Conservation (phyloP, 768 basidiomycete species). For the Myochromella boudieri region DNA sequence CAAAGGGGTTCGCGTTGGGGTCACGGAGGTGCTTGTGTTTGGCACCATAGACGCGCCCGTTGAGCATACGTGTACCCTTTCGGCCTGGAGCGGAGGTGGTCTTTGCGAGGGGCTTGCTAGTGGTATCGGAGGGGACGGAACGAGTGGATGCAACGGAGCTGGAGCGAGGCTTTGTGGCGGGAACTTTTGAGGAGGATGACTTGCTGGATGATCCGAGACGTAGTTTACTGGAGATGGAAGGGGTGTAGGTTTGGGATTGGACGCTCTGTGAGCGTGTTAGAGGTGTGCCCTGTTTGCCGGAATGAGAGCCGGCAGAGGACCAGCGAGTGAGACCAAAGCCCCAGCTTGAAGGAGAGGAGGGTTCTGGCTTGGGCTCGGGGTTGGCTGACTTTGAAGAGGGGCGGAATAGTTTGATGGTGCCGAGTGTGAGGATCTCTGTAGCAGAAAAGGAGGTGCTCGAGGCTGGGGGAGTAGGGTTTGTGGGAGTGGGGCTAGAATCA, state of each 20-base stretch:
- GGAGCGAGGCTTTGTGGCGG: not conserved
- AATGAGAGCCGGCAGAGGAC: conserved; percentile 21
- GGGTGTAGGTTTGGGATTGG: conserved; percentile 27
- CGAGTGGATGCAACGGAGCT: not conserved
- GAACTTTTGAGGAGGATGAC: conserved; percentile 6
- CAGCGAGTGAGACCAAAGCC: conserved; percentile 25
- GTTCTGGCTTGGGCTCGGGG: conserved; percentile 12
- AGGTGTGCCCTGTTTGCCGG: conserved; percentile 25
- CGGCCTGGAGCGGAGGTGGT: conserved; percentile 15
- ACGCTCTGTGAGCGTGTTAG: conserved; percentile 34
- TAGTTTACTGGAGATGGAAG: conserved; percentile 19
- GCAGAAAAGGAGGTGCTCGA: conserved; percentile 24
- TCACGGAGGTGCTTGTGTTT: conserved; percentile 22
- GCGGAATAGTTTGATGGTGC: conserved; percentile 39
- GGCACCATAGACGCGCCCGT: conserved; percentile 80
- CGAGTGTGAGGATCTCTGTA: conserved; percentile 36
- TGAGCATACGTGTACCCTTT: conserved; percentile 68
- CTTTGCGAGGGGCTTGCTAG: not conserved
- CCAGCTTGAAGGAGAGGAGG: conserved; percentile 23
- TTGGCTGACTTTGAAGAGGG: conserved; percentile 28
- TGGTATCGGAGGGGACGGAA: not conserved
- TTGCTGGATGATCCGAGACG: conserved; percentile 6
- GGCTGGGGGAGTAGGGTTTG: conserved; percentile 18
- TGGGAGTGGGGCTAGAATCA: conserved; percentile 22
- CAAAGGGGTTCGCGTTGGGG: conserved; percentile 55